Evolutionary conservation across 169 alveolate genomes (phyloP), one percentile per base, ranked within the genome.

Genomic region (Plasmodium vivax): DNA sequence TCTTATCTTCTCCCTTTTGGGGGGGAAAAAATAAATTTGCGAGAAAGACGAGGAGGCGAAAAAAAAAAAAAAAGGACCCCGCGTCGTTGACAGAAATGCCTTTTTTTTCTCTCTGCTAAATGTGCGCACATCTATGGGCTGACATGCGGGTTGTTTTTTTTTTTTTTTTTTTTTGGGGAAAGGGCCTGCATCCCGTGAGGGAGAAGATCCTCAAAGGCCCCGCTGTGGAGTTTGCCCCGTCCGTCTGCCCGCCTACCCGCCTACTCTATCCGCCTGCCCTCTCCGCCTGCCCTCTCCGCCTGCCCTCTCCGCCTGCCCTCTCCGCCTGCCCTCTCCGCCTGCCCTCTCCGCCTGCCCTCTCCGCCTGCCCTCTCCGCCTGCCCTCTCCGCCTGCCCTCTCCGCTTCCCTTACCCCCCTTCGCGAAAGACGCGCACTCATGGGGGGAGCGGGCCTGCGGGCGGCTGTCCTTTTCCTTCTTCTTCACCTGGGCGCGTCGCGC

Each of bases 381-480:
- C 12, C 58, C 58, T 47, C 16, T 45, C 1, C 56, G 1, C 6
- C 6, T 12, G 58, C 5, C 1, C 0, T 47, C 4, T 16, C 9
- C 58, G n/a, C 2, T 47, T 47, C 12, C 4, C 12, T 3, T 51
- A 23, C 23, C 62, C 62, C 62, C 62, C 62, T 51, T 51, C 27
- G 62, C 23, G 62, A 14, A 75, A 75, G 30, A 71, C 41, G 34
- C 43, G 68, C 74, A 30, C 74, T 80, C 94, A 80, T 88, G 91
- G 84, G 80, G 72, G 12, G 38, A 30, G 38, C 82, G 54, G 38
- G n/a, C 71, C 47, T 38, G 43, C 54, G 16, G 23, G 7, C 72
- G 51, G 51, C 34, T 62, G 75, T 62, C 38, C 36, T 88, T 88
- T 79, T 88, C 82, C 82, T 88, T 30, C 82, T 88, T 56, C 77